phyloP scores from a whole-genome alignment of 208 protist species.

The Strigomonas culicis region DNA sequence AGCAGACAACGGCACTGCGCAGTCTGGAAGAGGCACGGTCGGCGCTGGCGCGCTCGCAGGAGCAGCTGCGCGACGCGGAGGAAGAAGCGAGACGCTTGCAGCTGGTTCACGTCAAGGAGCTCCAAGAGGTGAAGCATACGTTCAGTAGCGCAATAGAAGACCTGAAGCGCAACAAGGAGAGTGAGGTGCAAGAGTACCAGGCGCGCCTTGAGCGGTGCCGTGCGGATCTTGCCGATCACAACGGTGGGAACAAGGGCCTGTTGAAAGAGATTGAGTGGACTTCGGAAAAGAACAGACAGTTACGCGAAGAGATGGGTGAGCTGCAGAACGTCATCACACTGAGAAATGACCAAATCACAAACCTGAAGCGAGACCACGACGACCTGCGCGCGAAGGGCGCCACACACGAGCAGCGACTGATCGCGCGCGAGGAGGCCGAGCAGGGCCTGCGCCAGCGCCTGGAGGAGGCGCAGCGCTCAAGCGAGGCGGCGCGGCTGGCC shows the following conservation, averaged over 20 bases:
- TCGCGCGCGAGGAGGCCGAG: constrained; percentile 23
- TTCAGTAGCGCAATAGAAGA: constrained; percentile 27
- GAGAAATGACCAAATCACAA: constrained; percentile 20
- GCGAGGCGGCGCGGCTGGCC: constrained; percentile 13
- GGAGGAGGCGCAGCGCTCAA: constrained; percentile 20
- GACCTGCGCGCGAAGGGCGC: constrained; percentile 22
- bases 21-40: constrained; percentile 35
- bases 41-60: constrained; percentile 25
- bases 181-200: constrained; percentile 42
- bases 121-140: constrained; percentile 38
- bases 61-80: constrained; percentile 51
- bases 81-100: constrained; percentile 31
- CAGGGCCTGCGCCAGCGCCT: constrained; percentile 11
- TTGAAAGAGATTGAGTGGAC: constrained; percentile 33
- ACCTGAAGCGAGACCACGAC: constrained; percentile 19
- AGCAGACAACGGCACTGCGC: constrained; percentile 22
- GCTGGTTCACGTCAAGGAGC: constrained; percentile 34
- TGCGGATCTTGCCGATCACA: constrained; percentile 36
- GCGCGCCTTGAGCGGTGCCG: constrained; percentile 41
- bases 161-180: constrained; percentile 27
- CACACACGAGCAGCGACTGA: constrained; percentile 22
- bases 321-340: constrained; percentile 9
- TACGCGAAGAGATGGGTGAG: constrained; percentile 22
- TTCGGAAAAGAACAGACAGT: constrained; percentile 25
- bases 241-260: constrained; percentile 41